phyloP scores from a whole-genome alignment of 257 asterid species.

The Petunia axillaris region DNA sequence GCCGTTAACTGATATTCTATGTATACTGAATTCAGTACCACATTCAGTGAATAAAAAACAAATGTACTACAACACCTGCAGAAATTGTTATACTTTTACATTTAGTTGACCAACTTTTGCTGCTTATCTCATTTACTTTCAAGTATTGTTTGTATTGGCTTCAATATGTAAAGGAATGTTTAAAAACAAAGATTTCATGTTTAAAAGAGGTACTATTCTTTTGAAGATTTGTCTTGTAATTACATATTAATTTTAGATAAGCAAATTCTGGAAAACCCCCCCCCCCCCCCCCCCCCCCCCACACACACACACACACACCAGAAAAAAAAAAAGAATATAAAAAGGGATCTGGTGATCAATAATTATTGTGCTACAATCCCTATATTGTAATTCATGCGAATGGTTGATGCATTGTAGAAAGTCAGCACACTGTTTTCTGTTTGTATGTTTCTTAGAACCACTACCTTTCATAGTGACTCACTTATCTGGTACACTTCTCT shows the following conservation, averaged over 20 bases:
- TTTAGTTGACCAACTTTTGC: neutral
- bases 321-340: neutral
- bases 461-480: neutral
- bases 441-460: neutral
- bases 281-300: too few relatives aligned
- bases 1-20: too few relatives aligned
- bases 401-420: neutral
- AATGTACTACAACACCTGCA: too few relatives aligned
- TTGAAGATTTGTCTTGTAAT: neutral
- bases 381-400: neutral
- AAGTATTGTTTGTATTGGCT: neutral
- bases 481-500: neutral
- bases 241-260: slow-evolving; percentile 1
- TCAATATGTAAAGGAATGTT: neutral
- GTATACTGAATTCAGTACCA: too few relatives aligned
- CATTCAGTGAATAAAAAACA: too few relatives aligned
- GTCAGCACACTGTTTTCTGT: neutral
- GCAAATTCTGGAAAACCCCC: too few relatives aligned
- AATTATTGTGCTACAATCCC: neutral
- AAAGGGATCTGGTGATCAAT: neutral
- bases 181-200: neutral
- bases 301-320: too few relatives aligned
- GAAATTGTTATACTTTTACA: neutral
- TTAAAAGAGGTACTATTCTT: neutral
- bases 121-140: neutral